These are phyloP conservation scores for Cyclanthera cordifolia DNA, from an alignment of 306 rosid genomes.

Conservation along the genomic window DNA sequence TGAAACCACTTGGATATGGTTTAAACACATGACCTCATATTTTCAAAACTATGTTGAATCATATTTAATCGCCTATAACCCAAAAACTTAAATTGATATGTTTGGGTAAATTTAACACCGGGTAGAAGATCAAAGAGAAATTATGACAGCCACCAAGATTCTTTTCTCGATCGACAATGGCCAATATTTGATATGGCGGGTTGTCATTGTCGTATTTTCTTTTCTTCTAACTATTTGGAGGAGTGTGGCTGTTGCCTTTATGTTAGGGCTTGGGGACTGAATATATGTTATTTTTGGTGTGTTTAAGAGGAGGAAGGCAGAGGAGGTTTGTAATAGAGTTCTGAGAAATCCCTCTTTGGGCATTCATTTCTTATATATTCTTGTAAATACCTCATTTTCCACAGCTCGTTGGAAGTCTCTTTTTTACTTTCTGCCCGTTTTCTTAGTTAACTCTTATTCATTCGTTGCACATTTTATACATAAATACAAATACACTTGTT, in stretches of 20 bases:
- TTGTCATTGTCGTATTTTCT: neutral
- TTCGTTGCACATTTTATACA: neutral
- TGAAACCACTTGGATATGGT: no score
- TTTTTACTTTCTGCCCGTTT: neutral
- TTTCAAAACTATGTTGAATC: no score
- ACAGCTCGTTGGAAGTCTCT: neutral
- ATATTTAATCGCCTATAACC: no score
- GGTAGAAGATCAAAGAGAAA: neutral
- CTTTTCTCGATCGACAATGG: neutral
- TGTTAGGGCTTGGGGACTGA: neutral
- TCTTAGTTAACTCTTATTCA: neutral
- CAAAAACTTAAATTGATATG: no score
- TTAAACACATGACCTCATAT: no score
- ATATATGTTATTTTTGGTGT: neutral
- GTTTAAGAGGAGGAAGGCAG: neutral
- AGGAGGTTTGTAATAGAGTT: neutral
- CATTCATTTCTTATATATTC: neutral
- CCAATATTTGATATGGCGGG: neutral
- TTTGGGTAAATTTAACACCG: no score
- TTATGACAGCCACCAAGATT: neutral
- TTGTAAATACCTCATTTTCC: neutral
- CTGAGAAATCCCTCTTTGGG: neutral
- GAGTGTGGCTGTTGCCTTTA: neutral
- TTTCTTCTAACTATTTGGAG: neutral
- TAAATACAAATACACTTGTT: neutral